Evolutionary conservation across 2,329 filamentous ascomycete genomes (phyloP).

Genomic region (Phialemoniopsis sp.): DNA sequence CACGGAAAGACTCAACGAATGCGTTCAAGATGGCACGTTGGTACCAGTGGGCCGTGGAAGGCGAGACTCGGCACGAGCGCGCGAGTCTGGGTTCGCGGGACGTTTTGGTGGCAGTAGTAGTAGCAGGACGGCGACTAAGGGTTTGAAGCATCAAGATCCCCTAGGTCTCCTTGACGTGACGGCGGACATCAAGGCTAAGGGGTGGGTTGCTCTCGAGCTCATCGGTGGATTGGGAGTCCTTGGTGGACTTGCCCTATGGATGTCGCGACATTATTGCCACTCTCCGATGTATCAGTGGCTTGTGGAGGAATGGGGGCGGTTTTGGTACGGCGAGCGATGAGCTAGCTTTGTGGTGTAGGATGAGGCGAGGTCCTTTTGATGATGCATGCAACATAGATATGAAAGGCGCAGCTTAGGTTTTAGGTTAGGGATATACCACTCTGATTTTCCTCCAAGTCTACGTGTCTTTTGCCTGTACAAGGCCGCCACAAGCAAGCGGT

Average conservation of each 20-base stretch:
- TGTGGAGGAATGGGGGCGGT: constrained; percentile 18
- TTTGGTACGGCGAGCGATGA: constrained; percentile 19
- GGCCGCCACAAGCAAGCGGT: no score
- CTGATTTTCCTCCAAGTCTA: no score
- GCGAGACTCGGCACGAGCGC: constrained; percentile 21
- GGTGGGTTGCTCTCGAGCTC: constrained; percentile 68
- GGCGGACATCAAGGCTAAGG: constrained; percentile 58
- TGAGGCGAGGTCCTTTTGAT: no score
- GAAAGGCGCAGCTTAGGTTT: no score
- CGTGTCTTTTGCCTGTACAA: no score
- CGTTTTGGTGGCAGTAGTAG: constrained; percentile 17
- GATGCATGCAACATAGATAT: no score
- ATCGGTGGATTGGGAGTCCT: constrained; percentile 70
- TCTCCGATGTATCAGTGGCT: constrained; percentile 18
- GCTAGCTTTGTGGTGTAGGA: no score
- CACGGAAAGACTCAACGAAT: constrained; percentile 61
- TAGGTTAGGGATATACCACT: no score
- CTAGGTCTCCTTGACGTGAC: constrained; percentile 71
- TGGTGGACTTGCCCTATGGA: constrained; percentile 66
- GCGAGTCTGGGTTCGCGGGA: constrained; percentile 7
- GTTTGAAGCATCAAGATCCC: constrained; percentile 63
- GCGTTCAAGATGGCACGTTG: constrained; percentile 60
- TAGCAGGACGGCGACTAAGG: constrained; percentile 6
- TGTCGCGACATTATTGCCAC: constrained; percentile 27
- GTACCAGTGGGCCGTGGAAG: constrained; percentile 33